Conservation (phyloP, 1,284 basidiomycete species). For the Tilletia caries region DNA sequence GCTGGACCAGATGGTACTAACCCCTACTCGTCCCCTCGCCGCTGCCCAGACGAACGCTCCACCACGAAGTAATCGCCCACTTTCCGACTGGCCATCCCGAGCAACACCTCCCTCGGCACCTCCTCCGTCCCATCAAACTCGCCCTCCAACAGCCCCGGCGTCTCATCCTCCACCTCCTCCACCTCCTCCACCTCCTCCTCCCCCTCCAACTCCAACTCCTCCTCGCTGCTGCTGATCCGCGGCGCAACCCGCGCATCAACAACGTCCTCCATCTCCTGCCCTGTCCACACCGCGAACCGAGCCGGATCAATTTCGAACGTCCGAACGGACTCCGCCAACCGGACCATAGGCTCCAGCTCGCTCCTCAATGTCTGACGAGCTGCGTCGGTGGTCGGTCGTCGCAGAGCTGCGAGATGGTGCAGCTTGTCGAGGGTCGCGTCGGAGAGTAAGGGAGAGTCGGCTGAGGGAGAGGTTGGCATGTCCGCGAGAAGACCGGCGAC, state of each 20-base stretch:
- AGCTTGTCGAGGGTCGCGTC: not conserved
- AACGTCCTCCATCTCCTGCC: not conserved
- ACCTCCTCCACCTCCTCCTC: not conserved
- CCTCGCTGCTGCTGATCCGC: not conserved
- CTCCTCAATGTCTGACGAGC: not conserved
- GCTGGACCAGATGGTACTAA: too few relatives aligned
- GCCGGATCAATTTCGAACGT: not conserved
- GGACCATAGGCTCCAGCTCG: not conserved
- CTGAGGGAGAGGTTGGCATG: not conserved
- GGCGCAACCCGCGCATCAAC: constrained; percentile 8
- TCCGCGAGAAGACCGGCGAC: not conserved
- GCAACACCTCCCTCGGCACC: constrained; percentile 4
- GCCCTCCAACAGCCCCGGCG: not conserved
- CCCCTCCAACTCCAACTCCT: not conserved
- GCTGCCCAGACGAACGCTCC: not conserved
- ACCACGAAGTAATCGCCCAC: not conserved
- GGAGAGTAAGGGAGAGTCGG: not conserved
- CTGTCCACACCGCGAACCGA: not conserved
- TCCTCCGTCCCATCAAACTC: constrained; percentile 7
- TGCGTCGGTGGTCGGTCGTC: not conserved
- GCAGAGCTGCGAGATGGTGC: not conserved
- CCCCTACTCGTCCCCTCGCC: too few relatives aligned
- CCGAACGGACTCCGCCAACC: not conserved
- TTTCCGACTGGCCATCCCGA: constrained; percentile 2
- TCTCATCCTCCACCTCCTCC: not conserved